phyloP scores from a whole-genome alignment of 2,329 filamentous ascomycete genomes.

The Aspergillus vadensis region DNA sequence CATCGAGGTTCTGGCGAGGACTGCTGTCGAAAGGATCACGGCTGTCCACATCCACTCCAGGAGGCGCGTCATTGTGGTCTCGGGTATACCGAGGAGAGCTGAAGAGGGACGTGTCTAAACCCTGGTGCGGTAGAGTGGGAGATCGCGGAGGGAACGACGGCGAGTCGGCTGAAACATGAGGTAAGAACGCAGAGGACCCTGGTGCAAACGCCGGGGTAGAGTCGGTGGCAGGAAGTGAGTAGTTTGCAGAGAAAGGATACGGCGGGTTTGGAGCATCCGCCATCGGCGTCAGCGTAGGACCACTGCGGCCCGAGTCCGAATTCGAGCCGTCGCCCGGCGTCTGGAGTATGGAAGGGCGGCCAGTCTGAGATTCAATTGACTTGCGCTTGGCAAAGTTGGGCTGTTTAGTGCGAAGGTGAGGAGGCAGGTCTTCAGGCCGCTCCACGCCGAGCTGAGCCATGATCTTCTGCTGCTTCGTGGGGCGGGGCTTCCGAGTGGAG shows the following conservation, averaged over 20 bases:
- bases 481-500: slow-evolving; percentile 91
- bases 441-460: slow-evolving; percentile 86
- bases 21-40: slow-evolving; percentile 42
- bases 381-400: slow-evolving; percentile 70
- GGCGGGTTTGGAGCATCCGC: slow-evolving; percentile 32
- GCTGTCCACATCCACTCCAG: slow-evolving; percentile 35
- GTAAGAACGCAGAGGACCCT: slow-evolving; percentile 40
- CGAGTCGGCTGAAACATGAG: slow-evolving; percentile 38
- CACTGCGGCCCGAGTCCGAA: slow-evolving; percentile 33
- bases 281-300: slow-evolving; percentile 38
- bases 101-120: slow-evolving; percentile 44
- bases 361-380: slow-evolving; percentile 53
- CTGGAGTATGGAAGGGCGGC: slow-evolving; percentile 33
- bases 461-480: slow-evolving; percentile 95
- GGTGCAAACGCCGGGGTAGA: slow-evolving; percentile 41
- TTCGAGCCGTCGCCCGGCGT: slow-evolving; percentile 33
- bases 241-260: slow-evolving; percentile 45
- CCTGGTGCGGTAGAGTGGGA: slow-evolving; percentile 39
- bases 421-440: slow-evolving; percentile 85
- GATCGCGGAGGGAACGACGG: slow-evolving; percentile 44
- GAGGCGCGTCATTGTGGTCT: slow-evolving; percentile 33
- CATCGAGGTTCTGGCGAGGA: slow-evolving; percentile 45
- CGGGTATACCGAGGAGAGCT: slow-evolving; percentile 44
- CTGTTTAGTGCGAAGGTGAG: slow-evolving; percentile 76
- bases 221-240: slow-evolving; percentile 40